A percentile compares a stretch with the other conserved stretches of the same genome.
phyloP scores from a whole-genome alignment of 257 asterid species.

The Rehmannia glutinosa region DNA sequence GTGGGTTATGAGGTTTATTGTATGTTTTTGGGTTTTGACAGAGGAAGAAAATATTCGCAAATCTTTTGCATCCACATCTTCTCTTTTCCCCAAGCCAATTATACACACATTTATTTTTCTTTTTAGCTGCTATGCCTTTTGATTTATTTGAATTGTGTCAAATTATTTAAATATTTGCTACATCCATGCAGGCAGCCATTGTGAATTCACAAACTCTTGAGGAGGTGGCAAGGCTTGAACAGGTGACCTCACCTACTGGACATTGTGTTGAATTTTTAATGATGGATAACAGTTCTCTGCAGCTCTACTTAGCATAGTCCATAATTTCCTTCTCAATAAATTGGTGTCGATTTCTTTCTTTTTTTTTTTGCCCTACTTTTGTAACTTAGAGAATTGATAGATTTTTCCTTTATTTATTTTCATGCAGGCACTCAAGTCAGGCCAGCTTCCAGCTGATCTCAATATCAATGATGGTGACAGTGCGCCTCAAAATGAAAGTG shows the following conservation, averaged over 20 bases:
- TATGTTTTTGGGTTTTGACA: neutral
- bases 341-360: neutral
- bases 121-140: neutral
- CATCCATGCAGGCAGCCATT: conserved; percentile 87
- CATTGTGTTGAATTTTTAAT: neutral
- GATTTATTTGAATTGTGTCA: neutral
- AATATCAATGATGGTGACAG: conserved; percentile 38
- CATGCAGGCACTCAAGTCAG: conserved; percentile 85
- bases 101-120: neutral
- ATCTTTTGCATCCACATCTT: neutral
- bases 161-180: conserved; percentile 5
- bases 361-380: neutral
- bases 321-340: neutral
- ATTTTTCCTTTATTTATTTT: neutral
- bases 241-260: conserved; percentile 48
- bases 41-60: neutral
- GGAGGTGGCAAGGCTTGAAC: conserved; percentile 99
- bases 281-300: neutral
- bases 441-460: conserved; percentile 93
- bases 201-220: conserved; percentile 95
- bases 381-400: neutral
- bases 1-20: neutral
- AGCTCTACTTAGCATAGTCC: too few species aligned
- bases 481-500: conserved; percentile 35
- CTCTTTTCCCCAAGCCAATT: neutral